phyloP scores from a whole-genome alignment of 2,329 filamentous ascomycete genomes.

The Cordyceps tenuipes region DNA sequence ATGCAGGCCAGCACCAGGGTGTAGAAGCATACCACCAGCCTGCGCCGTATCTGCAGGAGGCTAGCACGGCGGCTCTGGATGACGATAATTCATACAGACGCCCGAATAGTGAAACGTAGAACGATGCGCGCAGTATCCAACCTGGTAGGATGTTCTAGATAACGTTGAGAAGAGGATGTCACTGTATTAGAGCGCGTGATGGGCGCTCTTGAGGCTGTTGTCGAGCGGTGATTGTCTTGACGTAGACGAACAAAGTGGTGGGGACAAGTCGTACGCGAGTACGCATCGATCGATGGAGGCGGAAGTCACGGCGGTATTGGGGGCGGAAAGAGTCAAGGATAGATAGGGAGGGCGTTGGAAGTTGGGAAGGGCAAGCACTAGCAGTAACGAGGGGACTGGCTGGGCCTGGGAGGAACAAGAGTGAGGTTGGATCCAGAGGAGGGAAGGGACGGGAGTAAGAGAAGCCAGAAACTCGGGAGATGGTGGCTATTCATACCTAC shows the following conservation, averaged over 20 bases:
- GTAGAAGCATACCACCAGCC: slow-evolving; percentile 45
- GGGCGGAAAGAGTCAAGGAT: neutral
- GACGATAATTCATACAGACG: neutral
- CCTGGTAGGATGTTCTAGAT: too few relatives aligned
- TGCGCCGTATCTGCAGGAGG: neutral
- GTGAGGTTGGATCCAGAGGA: neutral
- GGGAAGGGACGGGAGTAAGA: neutral
- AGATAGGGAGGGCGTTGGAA: neutral
- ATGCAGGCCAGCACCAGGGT: slow-evolving; percentile 50
- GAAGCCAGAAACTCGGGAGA: neutral
- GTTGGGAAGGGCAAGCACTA: neutral
- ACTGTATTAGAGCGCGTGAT: neutral
- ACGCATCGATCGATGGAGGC: neutral
- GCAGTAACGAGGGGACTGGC: neutral
- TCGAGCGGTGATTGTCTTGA: neutral
- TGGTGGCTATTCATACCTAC: neutral
- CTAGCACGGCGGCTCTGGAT: neutral
- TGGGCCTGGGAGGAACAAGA: neutral
- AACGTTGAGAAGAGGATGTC: neutral
- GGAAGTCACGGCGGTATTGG: neutral
- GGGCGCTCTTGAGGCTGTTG: neutral
- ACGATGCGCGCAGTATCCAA: neutral
- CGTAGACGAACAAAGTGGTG: neutral
- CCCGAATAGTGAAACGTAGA: neutral
- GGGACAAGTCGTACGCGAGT: neutral